phyloP scores from a whole-genome alignment of 140 eudicot species.

The Erigeron philadelphicus region DNA sequence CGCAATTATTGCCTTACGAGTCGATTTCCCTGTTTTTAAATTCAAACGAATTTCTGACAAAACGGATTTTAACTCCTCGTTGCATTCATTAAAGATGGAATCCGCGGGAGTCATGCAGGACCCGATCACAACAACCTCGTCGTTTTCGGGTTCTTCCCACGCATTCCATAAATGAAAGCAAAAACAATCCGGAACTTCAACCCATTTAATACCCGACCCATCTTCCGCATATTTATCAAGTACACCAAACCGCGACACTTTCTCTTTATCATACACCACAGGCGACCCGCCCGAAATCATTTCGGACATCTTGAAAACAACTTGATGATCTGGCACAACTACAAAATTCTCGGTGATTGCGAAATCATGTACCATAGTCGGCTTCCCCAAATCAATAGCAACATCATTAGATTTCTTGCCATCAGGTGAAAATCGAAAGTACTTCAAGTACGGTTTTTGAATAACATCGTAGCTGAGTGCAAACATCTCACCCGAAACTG shows the following conservation, averaged over 20 bases:
- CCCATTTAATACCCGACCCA: conserved; percentile 56
- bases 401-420: conserved; percentile 49
- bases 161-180: conserved; percentile 77
- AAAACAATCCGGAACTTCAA: conserved; percentile 65
- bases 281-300: conserved; percentile 75
- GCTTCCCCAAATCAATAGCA: conserved; percentile 42
- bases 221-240: conserved; percentile 42
- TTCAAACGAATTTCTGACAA: conserved; percentile 61
- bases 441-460: conserved; percentile 62
- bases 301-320: conserved; percentile 65
- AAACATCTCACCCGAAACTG: conserved; percentile 61
- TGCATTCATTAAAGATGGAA: conserved; percentile 64
- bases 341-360: conserved; percentile 65
- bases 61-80: conserved; percentile 45
- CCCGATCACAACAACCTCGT: conserved; percentile 65
- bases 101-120: conserved; percentile 81
- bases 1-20: conserved; percentile 33
- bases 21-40: conserved; percentile 51
- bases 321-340: conserved; percentile 68
- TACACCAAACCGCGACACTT: conserved; percentile 57
- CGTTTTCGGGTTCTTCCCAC: conserved; percentile 59
- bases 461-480: conserved; percentile 76
- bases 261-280: conserved; percentile 52
- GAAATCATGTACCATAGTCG: conserved; percentile 74
- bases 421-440: conserved; percentile 51